Evolutionary conservation across 257 asterid species (phyloP).

Genomic region (Gentiana macrophylla): DNA sequence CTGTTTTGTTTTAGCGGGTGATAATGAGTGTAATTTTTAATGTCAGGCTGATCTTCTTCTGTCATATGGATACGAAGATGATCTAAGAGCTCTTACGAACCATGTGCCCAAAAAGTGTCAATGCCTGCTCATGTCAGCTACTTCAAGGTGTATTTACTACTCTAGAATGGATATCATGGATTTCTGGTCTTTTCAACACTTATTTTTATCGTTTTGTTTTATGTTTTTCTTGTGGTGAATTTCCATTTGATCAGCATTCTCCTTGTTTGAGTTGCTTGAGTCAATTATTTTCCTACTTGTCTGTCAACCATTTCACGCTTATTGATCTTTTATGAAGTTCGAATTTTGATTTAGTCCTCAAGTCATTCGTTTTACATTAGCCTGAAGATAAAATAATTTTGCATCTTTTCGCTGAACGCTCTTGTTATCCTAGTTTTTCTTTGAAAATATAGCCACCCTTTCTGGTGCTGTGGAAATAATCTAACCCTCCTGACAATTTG

Average conservation of each 20-base stretch:
- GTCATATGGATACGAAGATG: slow-evolving; percentile 88
- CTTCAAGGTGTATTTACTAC: slow-evolving; percentile 56
- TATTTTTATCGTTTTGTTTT: neutral
- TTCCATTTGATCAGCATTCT: too few relatives aligned
- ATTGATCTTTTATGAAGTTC: neutral
- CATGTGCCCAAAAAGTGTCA: slow-evolving; percentile 84
- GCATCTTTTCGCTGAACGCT: too few relatives aligned
- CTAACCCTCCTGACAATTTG: neutral
- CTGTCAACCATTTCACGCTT: too few relatives aligned
- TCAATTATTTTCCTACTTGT: too few relatives aligned
- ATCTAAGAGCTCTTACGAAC: slow-evolving; percentile 64
- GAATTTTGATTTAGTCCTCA: neutral
- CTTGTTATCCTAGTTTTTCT: neutral
- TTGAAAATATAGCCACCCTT: neutral
- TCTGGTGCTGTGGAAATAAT: neutral
- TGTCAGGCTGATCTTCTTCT: slow-evolving; percentile 94
- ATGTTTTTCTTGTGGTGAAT: neutral
- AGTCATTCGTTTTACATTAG: too few relatives aligned
- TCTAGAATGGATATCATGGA: neutral
- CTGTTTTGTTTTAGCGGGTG: neutral
- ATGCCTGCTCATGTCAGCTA: slow-evolving; percentile 97
- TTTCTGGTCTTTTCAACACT: slow-evolving; percentile 2
- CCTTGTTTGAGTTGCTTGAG: neutral
- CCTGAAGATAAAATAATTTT: too few relatives aligned
- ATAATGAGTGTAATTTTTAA: slow-evolving; percentile 13